Base-by-base conservation (phyloP, 164 flowering plant species). In the Houttuynia cordata region DNA sequence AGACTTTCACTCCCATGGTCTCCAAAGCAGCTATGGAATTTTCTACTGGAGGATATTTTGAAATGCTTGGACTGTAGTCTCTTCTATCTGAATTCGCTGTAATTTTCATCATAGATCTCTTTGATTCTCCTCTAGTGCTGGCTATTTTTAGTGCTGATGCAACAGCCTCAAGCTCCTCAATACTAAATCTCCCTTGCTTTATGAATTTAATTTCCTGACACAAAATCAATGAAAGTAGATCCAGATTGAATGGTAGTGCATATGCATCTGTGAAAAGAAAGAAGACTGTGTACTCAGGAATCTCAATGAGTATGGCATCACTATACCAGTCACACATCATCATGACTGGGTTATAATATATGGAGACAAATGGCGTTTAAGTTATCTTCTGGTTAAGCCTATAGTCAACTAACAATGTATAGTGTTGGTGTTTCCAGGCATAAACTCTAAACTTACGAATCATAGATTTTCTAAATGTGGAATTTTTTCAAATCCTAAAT, bases 161-260 rank as follows among this genome's bases (percentile, higher is more conserved):
- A 40, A 93, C 71, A 57, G 97, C 96, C 67, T 93, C 96, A 67
- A 90, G 91, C 75, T 93, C 99, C 64, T 69, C 57, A 3, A 57
- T 4, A 67, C 74, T 90, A 71, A 90, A 90, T 69, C 80, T 82
- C 14, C 94, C 97, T 51, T 64, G 68, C 80, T 90, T 93, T 62
- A 93, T 80, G 69, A 93, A 90, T 74, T 90, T 97, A 75, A 93
- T 82, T 78, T 93, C 99, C 99, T 93, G 76, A 59, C 72, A 51
- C 15, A 56, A 24, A 61, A 47, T 13, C 18, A 37, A 4, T 39
- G 20, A 17, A 57, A 18, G 1, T 57, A 57, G 17, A 19, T n/a
- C 19, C 15, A n/a, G 5, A 3, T 23, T 23, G 18, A 10, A 17
- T 10, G 34, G 10, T 10, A 1, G 30, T 14, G 21, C n/a, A 23